Conservation (phyloP, 2,329 filamentous ascomycete species). For the Ceratocystis diversiconidia region DNA sequence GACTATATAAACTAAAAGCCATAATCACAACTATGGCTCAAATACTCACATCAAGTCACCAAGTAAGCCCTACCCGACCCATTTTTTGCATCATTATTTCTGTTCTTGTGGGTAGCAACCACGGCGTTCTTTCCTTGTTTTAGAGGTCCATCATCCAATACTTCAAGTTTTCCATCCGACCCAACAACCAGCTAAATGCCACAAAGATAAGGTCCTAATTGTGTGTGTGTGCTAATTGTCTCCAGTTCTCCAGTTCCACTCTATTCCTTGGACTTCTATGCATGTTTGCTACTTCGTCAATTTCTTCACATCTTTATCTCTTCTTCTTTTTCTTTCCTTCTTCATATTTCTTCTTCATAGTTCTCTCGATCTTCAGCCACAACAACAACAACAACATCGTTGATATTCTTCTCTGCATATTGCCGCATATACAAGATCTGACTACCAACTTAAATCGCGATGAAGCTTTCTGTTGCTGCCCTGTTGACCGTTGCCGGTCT, state of each 20-base stretch:
- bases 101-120: not conserved
- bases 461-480: constrained; percentile 28
- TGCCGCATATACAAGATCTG: not conserved
- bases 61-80: not conserved
- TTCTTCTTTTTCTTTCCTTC: constrained; percentile 5
- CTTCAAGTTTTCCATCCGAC: not conserved
- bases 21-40: too few species aligned
- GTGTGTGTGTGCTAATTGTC: not conserved
- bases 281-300: constrained; percentile 4
- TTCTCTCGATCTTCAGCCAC: not conserved
- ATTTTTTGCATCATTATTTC: not conserved
- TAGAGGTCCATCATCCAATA: not conserved
- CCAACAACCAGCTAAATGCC: not conserved
- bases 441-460: constrained; percentile 22
- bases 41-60: not conserved
- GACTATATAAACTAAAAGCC: too few species aligned
- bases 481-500: constrained; percentile 22
- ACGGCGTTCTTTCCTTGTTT: not conserved
- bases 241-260: not conserved
- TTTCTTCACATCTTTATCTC: not conserved
- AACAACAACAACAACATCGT: not conserved
- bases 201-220: not conserved
- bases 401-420: not conserved
- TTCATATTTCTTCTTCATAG: not conserved
- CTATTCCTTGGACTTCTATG: not conserved